These are phyloP conservation scores for Cyberlindnera amylophila DNA, from an alignment of 805 yeast species.

Conservation along the genomic window DNA sequence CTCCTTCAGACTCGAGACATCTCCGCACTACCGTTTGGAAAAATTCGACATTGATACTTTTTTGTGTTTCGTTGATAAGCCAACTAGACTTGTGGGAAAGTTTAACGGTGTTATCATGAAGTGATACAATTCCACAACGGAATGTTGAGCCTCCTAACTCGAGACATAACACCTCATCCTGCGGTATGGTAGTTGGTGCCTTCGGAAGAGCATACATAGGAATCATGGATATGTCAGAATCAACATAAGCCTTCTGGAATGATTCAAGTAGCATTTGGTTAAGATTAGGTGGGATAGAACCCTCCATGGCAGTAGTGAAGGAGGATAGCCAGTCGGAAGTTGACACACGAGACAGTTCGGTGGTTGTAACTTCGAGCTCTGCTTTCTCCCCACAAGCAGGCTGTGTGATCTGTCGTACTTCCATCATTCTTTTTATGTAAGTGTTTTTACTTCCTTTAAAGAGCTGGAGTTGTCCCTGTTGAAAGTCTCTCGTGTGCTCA, in stretches of 20 bases:
- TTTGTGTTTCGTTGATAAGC: slow-evolving; percentile 26
- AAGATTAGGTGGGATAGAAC: background rate
- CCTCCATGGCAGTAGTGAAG: slow-evolving; percentile 1
- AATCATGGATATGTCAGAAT: slow-evolving; percentile 16
- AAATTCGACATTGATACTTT: slow-evolving; percentile 38
- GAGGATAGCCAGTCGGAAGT: background rate
- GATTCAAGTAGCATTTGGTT: background rate
- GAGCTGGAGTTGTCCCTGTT: too few relatives aligned
- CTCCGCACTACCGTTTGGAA: slow-evolving; percentile 36
- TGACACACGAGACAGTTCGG: background rate
- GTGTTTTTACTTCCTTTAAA: too few relatives aligned
- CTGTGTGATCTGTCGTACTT: background rate
- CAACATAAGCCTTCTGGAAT: slow-evolving; percentile 1
- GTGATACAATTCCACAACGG: slow-evolving; percentile 31
- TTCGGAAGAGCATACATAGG: background rate
- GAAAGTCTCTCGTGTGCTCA: too few relatives aligned
- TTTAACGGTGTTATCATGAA: background rate
- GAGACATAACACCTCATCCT: slow-evolving; percentile 29
- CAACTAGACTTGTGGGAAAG: slow-evolving; percentile 9
- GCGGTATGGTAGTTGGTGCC: background rate
- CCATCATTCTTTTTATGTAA: too few relatives aligned
- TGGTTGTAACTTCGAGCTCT: background rate
- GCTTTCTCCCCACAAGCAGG: too few relatives aligned
- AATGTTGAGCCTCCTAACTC: slow-evolving; percentile 59
- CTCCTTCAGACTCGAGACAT: slow-evolving; percentile 14